Evolutionary conservation across 257 asterid species (phyloP).

Genomic region (Solanum pinnatisectum): DNA sequence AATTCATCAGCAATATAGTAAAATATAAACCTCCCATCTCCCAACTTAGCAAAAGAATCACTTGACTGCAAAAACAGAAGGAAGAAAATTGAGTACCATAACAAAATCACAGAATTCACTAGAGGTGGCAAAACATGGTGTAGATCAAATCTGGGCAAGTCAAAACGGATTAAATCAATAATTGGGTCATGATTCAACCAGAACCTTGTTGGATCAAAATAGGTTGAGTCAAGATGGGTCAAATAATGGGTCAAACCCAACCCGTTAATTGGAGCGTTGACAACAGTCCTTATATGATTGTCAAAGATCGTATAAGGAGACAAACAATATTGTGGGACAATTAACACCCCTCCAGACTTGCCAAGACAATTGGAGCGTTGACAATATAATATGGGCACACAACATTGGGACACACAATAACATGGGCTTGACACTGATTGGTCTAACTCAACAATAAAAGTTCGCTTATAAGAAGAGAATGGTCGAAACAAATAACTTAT

Average conservation of each 20-base stretch:
- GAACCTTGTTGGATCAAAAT: not conserved
- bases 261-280: no score
- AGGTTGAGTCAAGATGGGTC: not conserved
- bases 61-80: conserved; percentile 46
- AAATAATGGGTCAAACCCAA: not conserved
- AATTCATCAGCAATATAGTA: conserved; percentile 48
- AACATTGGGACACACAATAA: not conserved
- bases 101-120: not conserved
- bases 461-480: not conserved
- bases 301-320: not conserved
- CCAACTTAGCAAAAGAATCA: conserved; percentile 43
- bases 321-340: not conserved
- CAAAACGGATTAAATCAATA: not conserved
- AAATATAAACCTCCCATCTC: conserved; percentile 61
- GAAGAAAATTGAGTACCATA: not conserved
- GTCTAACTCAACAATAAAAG: not conserved
- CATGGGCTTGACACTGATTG: not conserved
- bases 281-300: not conserved
- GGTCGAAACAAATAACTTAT: not conserved
- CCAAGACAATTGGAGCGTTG: not conserved
- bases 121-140: not conserved
- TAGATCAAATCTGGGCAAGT: not conserved
- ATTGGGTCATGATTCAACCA: not conserved
- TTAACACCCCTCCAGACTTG: not conserved
- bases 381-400: not conserved